Conservation (phyloP, 176 grass and related monocot species). For the Secale cereale region DNA sequence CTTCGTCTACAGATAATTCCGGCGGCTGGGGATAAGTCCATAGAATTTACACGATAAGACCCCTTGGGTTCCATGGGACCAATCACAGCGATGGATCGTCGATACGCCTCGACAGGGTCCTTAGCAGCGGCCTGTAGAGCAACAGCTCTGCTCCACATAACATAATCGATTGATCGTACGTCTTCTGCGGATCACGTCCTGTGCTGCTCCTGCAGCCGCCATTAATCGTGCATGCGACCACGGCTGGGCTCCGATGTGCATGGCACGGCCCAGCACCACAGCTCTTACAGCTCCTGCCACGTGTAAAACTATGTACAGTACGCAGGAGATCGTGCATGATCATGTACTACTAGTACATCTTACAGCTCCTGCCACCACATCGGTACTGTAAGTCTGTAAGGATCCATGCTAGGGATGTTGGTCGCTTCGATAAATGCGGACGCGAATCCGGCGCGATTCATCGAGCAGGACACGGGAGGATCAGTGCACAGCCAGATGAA, state of each 20-base stretch:
- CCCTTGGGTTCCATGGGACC: neutral
- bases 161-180: too few species aligned
- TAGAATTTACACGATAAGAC: neutral
- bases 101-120: conserved; percentile 24
- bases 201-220: too few species aligned
- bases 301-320: too few species aligned
- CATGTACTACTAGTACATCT: too few species aligned
- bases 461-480: neutral
- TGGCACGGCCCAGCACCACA: too few species aligned
- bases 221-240: too few species aligned
- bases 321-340: too few species aligned
- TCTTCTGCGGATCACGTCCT: too few species aligned
- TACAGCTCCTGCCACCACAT: neutral
- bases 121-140: conserved; percentile 35
- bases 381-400: too few species aligned
- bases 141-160: neutral
- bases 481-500: neutral
- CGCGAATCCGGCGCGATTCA: neutral
- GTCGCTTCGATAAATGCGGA: neutral
- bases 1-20: conserved; percentile 24
- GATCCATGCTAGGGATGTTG: neutral
- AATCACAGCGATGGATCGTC: neutral
- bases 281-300: too few species aligned
- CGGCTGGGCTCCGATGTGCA: too few species aligned
- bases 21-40: conserved; percentile 27